Evolutionary conservation across 2,329 filamentous ascomycete species (phyloP), one percentile per base, ranked within the genome.

Genomic region (Ophiosphaerella herpotricha): DNA sequence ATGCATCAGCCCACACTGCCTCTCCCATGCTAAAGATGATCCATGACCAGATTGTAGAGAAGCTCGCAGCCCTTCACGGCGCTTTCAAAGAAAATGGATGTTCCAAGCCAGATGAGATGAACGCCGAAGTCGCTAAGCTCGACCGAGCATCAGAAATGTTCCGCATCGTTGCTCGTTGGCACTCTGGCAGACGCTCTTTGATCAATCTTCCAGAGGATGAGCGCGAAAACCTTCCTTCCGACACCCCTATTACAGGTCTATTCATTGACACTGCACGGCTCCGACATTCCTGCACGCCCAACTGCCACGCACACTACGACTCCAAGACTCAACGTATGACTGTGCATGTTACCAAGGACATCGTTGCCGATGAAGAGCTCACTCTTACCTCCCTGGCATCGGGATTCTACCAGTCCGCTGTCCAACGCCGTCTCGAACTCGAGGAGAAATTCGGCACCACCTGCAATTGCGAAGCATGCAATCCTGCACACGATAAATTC

Each of bases 211-310:
- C 41, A 4, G 31, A 44, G 13, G n/a, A 41, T 5, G 31, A 55
- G 33, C 43, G 45, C 6, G 13, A 7, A 4, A 1, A 21, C 0
- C 29, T 50, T 0, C 40, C 43, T 3, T 18, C 13, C 1, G 34
- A 44, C 6, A 50, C 36, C 0, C 55, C 48, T 5, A 41, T 50
- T 9, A 43, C 46, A 0, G 56, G 55, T 0, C 16, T 75, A 6
- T 75, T 75, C 54, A 55, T 67, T 7, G 41, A 64, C 21, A 63
- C 67, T 18, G 63, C 59, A 5, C 57, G 63, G n/a, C 58, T 76
- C 33, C 74, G 74, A 12, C 59, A 62, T 35, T 57, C 53, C 2
- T 62, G 59, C 24, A 46, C 58, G 4, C 59, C 59, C 3, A 62
- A 62, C 45, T 57, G 55, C 51, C 52, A 47, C 29, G 41, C 50